Base-by-base conservation (phyloP, 257 asterid genomes). In the Solanum pennellii region DNA sequence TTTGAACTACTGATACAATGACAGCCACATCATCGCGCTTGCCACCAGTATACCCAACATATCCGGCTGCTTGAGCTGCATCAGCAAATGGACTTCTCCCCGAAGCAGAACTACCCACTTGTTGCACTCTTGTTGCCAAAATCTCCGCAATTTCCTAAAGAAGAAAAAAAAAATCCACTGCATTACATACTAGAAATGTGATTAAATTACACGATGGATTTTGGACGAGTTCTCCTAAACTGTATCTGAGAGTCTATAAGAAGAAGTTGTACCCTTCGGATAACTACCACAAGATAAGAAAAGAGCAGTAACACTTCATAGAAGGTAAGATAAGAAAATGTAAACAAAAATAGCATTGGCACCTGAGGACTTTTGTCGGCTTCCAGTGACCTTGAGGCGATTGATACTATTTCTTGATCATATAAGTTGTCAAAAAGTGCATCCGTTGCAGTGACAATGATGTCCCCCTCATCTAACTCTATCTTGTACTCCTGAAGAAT, bases 361-460 rank as follows among this genome's bases (percentile, higher is more conserved):
- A 97, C 98, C 98, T 94, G 88, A 1, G 88, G 95, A 29, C 85
- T 88, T 87, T 87, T 91, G 84, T 89, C 91, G 42, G 91, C 89
- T 86, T 91, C 93, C 85, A 95, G 90, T 31, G 92, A 93, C 74
- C 92, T 91, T 60, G 89, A 80, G 91, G 93, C 93, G 11, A 89
- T 88, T 79, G 93, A 90, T 21, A 91, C 90, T 56, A 95, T 93
- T 87, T 93, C 99, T 90, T 92, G 93, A 71, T 93, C 94, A 45
- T 94, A 95, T 84, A 97, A 90, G 86, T 97, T 97, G 92, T 94
- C 98, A 73, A 94, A 90, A 85, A 95, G 94, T 85, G 98, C 99
- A 90, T 95, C 97, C 0, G 98, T 94, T 45, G 96, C 98, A 52
- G 88, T 86, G 68, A 97, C 88, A 85, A 94, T 88, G 87, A 93